Evolutionary conservation across 208 protist genomes (phyloP).

Genomic region (Leishmania arabica): DNA sequence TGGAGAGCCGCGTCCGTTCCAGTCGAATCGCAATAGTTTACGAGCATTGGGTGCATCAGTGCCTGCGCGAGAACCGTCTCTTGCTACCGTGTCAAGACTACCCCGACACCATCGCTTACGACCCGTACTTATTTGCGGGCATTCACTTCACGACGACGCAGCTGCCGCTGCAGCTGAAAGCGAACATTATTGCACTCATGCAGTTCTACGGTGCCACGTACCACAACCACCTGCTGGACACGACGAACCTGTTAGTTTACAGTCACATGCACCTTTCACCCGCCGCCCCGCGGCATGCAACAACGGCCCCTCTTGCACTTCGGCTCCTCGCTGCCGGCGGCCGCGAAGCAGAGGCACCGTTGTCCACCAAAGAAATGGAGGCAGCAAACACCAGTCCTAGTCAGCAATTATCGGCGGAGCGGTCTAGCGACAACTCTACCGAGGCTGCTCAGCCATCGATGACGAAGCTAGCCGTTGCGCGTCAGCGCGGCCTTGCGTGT

Average conservation of each 20-base stretch:
- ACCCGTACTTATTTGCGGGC: constrained; percentile 52
- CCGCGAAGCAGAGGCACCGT: neutral
- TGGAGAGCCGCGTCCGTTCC: constrained; percentile 30
- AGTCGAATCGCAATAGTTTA: constrained; percentile 55
- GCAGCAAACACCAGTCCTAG: neutral
- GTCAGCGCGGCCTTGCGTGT: constrained; percentile 33
- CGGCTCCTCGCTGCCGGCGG: neutral
- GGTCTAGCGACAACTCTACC: neutral
- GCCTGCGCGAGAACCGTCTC: constrained; percentile 13
- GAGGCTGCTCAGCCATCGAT: neutral
- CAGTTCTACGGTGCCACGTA: constrained; percentile 75
- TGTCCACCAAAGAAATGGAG: neutral
- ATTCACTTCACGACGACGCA: constrained; percentile 77
- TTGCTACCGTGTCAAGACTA: constrained; percentile 18
- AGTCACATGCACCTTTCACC: constrained; percentile 17
- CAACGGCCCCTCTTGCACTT: neutral
- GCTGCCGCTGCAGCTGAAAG: constrained; percentile 43
- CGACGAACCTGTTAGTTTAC: constrained; percentile 61
- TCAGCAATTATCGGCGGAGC: neutral
- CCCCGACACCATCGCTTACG: constrained; percentile 39
- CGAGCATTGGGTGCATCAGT: constrained; percentile 55
- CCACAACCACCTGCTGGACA: constrained; percentile 50
- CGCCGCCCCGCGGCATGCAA: neutral
- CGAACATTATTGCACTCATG: constrained; percentile 64
- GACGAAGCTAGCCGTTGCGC: constrained; percentile 44